Base-by-base conservation (phyloP, 768 basidiomycete species). In the Termitomyces sp. region DNA sequence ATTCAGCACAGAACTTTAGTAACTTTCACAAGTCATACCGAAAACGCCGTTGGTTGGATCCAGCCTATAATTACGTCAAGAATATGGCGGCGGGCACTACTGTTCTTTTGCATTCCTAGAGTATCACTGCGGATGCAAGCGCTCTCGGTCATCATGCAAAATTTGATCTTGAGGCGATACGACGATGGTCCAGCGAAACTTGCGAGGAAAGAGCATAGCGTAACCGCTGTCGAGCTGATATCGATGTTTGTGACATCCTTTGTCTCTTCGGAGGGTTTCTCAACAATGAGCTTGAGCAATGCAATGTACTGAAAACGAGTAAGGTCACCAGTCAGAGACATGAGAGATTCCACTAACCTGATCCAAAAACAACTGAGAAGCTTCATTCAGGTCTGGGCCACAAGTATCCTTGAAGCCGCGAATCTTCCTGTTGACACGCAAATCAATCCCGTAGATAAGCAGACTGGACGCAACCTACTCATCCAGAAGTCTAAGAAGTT, bases 11-110 rank as follows among this genome's bases (percentile, higher is more conserved):
- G 26, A 40, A 32, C 27, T 20, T 4, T 39, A 16, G 57, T 14
- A 40, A 36, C 30, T 42, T 58, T 53, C 12, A 47, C 30, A 33
- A 22, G 26, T 71, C 84, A 55, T 53, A 89, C 90, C 57, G 67
- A 64, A 14, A 74, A 53, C 8, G 80, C 62, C 16, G 74, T 57
- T 8, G 80, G 75, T 52, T 81, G 78, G 42, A 91, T 83, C 93
- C 93, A 96, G 44, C 88, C 85, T 67, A 88, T 76, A n/a, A 95
- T 74, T 33, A 82, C 79, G 58, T 95, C 91, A 26, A 93, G 76
- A 39, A 93, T 82, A 37, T 79, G 77, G 68, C 91, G 88, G 13
- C 91, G 83, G 14, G 84, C 77, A 54, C 73, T 71, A 59, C 78
- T 83, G 64, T 91, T 89, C 68, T 87, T 90, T 16, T 86, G 86